A percentile compares a stretch with the other conserved stretches of the same genome.
Evolutionary conservation across 2,329 filamentous ascomycete genomes (phyloP).

Genomic region (Colletotrichum karsti): DNA sequence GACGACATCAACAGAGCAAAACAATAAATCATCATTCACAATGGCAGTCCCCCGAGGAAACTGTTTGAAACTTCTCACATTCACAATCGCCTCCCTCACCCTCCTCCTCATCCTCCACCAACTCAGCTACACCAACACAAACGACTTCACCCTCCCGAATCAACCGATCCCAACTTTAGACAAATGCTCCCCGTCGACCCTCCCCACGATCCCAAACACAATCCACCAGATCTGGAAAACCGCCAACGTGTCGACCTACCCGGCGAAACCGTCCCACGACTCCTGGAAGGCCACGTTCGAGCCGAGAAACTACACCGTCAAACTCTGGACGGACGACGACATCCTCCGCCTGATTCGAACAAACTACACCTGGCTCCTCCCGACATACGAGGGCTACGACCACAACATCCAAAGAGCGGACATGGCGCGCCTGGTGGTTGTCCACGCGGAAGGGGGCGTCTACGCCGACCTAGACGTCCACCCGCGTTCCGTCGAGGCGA

Average conservation of each 20-base stretch:
- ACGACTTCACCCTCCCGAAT: not conserved
- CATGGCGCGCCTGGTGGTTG: slow-evolving; percentile 31
- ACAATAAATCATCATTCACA: not conserved
- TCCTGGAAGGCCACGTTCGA: slow-evolving; percentile 30
- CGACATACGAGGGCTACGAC: slow-evolving; percentile 32
- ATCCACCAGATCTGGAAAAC: slow-evolving; percentile 36
- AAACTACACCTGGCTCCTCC: slow-evolving; percentile 32
- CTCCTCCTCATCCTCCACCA: slow-evolving; percentile 8
- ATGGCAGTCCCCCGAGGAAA: slow-evolving; percentile 3
- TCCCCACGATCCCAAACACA: slow-evolving; percentile 23
- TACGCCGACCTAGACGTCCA: slow-evolving; percentile 36
- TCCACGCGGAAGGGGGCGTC: slow-evolving; percentile 33
- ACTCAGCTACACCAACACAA: slow-evolving; percentile 17
- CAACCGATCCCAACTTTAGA: slow-evolving; percentile 2
- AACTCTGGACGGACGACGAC: slow-evolving; percentile 35
- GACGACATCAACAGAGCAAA: too few species aligned
- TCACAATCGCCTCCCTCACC: not conserved
- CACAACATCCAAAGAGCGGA: slow-evolving; percentile 35
- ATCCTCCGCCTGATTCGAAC: slow-evolving; percentile 27
- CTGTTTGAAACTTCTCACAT: not conserved
- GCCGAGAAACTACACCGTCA: slow-evolving; percentile 32
- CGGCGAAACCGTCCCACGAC: slow-evolving; percentile 17
- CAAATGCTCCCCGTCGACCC: not conserved
- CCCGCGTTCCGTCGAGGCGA: slow-evolving; percentile 19
- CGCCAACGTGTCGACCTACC: slow-evolving; percentile 28